Evolutionary conservation across 805 yeast species (phyloP).

Genomic region (Candida glaebosa): DNA sequence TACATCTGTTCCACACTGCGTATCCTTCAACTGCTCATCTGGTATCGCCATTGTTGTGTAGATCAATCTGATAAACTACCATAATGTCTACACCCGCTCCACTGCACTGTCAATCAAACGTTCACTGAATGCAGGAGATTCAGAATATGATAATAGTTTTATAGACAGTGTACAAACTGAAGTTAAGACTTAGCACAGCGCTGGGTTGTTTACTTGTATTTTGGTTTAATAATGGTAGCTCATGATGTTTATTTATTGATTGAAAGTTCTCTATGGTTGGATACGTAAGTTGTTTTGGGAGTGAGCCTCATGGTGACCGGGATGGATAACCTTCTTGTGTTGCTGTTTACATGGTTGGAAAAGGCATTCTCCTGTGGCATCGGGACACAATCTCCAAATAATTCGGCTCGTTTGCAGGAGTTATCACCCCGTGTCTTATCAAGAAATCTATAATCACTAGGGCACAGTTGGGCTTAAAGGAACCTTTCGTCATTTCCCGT

Average conservation of each 20-base stretch:
- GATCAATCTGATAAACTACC: neutral
- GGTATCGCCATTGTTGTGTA: neutral
- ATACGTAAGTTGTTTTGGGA: too few species aligned
- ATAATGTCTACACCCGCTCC: too few species aligned
- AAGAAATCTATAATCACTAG: constrained; percentile 77
- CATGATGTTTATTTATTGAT: too few species aligned
- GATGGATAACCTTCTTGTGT: too few species aligned
- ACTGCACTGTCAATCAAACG: too few species aligned
- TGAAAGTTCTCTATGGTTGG: too few species aligned
- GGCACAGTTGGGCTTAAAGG: constrained; percentile 90
- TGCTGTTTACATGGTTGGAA: constrained; percentile 46
- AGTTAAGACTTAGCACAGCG: too few species aligned
- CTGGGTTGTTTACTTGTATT: too few species aligned
- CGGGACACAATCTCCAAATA: constrained; percentile 57
- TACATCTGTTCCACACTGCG: neutral
- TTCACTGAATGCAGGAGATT: neutral
- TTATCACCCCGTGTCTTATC: constrained; percentile 75
- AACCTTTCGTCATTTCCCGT: constrained; percentile 45
- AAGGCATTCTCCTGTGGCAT: constrained; percentile 69
- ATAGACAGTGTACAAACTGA: neutral
- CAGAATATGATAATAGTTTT: neutral
- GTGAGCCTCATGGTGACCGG: too few species aligned
- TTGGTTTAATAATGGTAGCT: too few species aligned
- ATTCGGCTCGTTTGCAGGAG: constrained; percentile 62
- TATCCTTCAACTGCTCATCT: neutral